phyloP scores from a whole-genome alignment of 2,329 filamentous ascomycete species.

The Escovopsis sp. region DNA sequence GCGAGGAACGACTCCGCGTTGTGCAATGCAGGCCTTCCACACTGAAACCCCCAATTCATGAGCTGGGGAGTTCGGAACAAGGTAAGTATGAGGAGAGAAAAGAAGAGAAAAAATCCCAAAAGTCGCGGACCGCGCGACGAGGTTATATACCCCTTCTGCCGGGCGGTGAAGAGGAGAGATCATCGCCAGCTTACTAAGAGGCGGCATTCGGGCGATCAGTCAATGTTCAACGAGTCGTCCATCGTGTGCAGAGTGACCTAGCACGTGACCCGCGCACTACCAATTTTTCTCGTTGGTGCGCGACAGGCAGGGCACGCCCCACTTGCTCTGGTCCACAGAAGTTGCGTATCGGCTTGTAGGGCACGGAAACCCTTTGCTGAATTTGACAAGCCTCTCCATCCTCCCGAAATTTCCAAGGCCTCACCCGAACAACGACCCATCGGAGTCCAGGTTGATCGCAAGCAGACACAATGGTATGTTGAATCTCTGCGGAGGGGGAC shows the following conservation, averaged over 20 bases:
- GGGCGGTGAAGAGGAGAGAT: constrained; percentile 8
- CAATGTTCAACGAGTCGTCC: too few relatives aligned
- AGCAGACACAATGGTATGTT: constrained; percentile 38
- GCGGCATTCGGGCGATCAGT: too few relatives aligned
- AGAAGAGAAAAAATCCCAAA: constrained; percentile 13
- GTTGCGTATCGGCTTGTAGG: constrained; percentile 22
- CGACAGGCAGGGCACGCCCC: constrained; percentile 13
- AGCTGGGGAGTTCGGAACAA: constrained; percentile 29
- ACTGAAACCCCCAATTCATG: constrained; percentile 28
- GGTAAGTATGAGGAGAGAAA: constrained; percentile 38
- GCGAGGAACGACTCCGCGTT: constrained; percentile 32
- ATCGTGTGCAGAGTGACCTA: too few relatives aligned
- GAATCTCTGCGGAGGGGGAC: too few relatives aligned
- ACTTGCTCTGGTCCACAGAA: constrained; percentile 8
- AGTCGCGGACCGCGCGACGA: constrained; percentile 1
- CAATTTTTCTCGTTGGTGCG: constrained; percentile 4
- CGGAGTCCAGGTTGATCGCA: constrained; percentile 33
- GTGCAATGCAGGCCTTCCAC: constrained; percentile 40
- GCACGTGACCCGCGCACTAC: constrained; percentile 9
- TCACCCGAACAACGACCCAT: constrained; percentile 25
- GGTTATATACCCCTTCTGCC: constrained; percentile 21
- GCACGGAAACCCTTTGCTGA: constrained; percentile 27
- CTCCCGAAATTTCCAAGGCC: constrained; percentile 23
- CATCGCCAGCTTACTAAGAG: too few relatives aligned
- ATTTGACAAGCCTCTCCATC: constrained; percentile 23